A percentile compares a stretch with the other conserved stretches of the same genome.
phyloP scores from a whole-genome alignment of 352 stramenopile species.

The Elongisporangium senticosum region DNA sequence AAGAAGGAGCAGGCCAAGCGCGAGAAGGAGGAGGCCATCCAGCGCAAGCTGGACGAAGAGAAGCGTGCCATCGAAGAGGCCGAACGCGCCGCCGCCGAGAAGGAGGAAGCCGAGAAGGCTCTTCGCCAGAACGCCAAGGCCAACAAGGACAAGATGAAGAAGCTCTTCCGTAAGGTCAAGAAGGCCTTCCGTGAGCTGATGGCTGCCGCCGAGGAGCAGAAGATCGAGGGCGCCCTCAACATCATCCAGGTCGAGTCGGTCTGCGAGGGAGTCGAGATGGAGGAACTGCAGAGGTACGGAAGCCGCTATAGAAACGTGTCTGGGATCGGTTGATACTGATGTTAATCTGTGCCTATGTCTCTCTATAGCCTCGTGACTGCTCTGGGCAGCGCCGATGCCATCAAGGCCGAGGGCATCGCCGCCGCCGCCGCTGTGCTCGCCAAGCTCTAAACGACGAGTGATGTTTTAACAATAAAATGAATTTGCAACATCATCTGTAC shows the following conservation, averaged over 20 bases:
- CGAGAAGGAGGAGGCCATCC: constrained; percentile 69
- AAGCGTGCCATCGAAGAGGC: constrained; percentile 56
- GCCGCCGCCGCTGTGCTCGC: constrained; percentile 41
- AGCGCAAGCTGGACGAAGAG: constrained; percentile 64
- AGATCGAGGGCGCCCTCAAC: constrained; percentile 51
- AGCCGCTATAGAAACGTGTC: background rate
- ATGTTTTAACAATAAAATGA: constrained; percentile 2
- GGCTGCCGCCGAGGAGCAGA: constrained; percentile 50
- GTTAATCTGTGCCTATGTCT: constrained; percentile 1
- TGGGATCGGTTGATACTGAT: constrained; percentile 1
- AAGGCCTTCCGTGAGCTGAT: constrained; percentile 82
- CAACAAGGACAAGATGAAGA: constrained; percentile 82
- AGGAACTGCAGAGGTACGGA: constrained; percentile 41
- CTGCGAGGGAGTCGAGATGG: constrained; percentile 68
- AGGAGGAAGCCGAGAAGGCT: constrained; percentile 67
- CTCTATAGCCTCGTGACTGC: constrained; percentile 37
- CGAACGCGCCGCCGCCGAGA: constrained; percentile 34
- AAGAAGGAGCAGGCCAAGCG: constrained; percentile 69
- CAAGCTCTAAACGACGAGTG: constrained; percentile 27
- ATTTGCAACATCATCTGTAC: constrained; percentile 1
- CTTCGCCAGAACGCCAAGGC: constrained; percentile 66
- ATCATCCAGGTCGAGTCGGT: constrained; percentile 71
- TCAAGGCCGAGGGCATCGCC: constrained; percentile 49
- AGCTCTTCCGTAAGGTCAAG: constrained; percentile 79
- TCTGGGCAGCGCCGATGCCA: constrained; percentile 39